phyloP scores from a whole-genome alignment of 306 rosid species.

The Betula pendula region DNA sequence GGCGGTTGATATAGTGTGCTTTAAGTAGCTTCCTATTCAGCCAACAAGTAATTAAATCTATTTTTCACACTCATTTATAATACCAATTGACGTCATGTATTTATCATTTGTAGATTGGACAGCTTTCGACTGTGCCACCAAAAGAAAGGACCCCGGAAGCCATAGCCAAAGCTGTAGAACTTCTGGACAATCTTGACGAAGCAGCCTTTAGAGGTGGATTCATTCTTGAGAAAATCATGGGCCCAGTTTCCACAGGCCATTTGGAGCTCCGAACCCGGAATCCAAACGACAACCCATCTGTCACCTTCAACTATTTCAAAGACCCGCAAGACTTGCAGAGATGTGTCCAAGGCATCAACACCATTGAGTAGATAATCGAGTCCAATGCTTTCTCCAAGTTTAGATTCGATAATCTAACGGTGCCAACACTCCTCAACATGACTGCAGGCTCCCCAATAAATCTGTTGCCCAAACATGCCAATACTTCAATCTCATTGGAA shows the following conservation, averaged over 20 bases:
- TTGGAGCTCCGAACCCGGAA: slow-evolving; percentile 55
- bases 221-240: slow-evolving; percentile 64
- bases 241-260: slow-evolving; percentile 64
- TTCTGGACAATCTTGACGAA: slow-evolving; percentile 38
- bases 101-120: slow-evolving; percentile 42
- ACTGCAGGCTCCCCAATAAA: slow-evolving; percentile 56
- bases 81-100: no score
- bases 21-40: no score
- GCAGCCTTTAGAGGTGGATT: slow-evolving; percentile 64
- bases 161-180: slow-evolving; percentile 41
- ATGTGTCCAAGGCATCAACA: slow-evolving; percentile 57
- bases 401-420: slow-evolving; percentile 29
- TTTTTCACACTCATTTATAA: no score
- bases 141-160: slow-evolving; percentile 65
- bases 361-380: slow-evolving; percentile 46
- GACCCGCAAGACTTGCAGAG: slow-evolving; percentile 57
- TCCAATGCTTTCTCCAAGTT: slow-evolving; percentile 55
- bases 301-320: slow-evolving; percentile 72
- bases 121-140: slow-evolving; percentile 48
- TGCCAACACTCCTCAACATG: slow-evolving; percentile 42
- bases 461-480: slow-evolving; percentile 56
- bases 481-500: slow-evolving; percentile 46
- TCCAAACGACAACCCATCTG: slow-evolving; percentile 67
- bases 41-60: no score
- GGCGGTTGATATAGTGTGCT: no score